Percentiles rank a stretch among this genome's conserved stretches.
Conservation (phyloP, 768 basidiomycete genomes). For the Zangia roseola region DNA sequence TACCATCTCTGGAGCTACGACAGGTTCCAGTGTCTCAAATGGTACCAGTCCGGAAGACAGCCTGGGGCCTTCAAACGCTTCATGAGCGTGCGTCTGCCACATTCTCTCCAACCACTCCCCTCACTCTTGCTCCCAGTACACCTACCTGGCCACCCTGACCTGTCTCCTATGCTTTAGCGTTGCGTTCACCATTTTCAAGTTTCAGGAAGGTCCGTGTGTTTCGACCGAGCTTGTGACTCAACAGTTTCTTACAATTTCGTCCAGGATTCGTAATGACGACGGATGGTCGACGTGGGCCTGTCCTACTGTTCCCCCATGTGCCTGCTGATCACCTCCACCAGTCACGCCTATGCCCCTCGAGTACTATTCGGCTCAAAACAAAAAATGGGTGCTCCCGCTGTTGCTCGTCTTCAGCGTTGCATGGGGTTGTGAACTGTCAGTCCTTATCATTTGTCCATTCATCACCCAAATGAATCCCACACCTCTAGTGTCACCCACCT, state of each 20-base stretch:
- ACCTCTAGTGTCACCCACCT: constrained; percentile 67
- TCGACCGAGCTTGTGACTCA: background rate
- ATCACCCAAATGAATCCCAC: background rate
- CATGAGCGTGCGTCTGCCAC: constrained; percentile 69
- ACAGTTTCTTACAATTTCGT: background rate
- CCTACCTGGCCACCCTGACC: constrained; percentile 72
- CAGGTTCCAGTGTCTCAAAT: constrained; percentile 68
- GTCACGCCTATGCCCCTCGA: constrained; percentile 58
- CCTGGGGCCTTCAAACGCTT: constrained; percentile 85
- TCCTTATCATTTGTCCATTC: constrained; percentile 1
- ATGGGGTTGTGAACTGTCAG: constrained; percentile 77
- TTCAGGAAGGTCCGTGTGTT: constrained; percentile 57
- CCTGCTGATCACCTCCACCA: constrained; percentile 23
- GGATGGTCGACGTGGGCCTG: constrained; percentile 12
- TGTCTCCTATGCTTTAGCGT: constrained; percentile 64
- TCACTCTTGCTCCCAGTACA: constrained; percentile 51
- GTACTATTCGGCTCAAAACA: constrained; percentile 46
- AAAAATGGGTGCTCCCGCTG: constrained; percentile 62
- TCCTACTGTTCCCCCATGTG: background rate
- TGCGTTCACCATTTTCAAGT: constrained; percentile 64
- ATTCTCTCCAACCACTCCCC: background rate
- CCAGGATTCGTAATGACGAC: constrained; percentile 17
- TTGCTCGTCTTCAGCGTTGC: constrained; percentile 68
- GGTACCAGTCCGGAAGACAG: constrained; percentile 67
- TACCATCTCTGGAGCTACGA: constrained; percentile 83